Conservation (phyloP, 257 asterid genomes). For the Cynanchum wilfordii region DNA sequence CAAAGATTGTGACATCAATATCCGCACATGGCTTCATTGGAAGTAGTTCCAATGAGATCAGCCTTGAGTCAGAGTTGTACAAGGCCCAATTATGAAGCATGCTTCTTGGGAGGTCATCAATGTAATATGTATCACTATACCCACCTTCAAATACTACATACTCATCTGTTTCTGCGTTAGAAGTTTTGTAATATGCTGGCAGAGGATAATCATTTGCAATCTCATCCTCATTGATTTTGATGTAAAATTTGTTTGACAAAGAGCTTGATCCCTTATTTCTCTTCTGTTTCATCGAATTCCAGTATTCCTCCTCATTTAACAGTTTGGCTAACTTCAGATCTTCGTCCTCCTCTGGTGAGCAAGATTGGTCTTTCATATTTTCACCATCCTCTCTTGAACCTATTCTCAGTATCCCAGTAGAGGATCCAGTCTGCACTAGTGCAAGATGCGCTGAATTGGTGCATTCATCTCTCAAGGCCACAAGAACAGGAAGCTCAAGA, state of each 20-base stretch:
- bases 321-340: constrained; percentile 71
- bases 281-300: constrained; percentile 78
- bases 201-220: constrained; percentile 90
- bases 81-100: constrained; percentile 92
- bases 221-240: constrained; percentile 95
- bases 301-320: constrained; percentile 72
- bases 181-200: constrained; percentile 80
- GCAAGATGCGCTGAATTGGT: constrained; percentile 31
- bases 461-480: constrained; percentile 61
- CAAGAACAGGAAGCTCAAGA: constrained; percentile 54
- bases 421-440: constrained; percentile 31
- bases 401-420: constrained; percentile 48
- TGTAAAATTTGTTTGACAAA: constrained; percentile 57
- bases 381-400: constrained; percentile 36
- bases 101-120: constrained; percentile 70
- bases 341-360: constrained; percentile 48
- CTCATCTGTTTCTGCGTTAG: constrained; percentile 75
- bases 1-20: constrained; percentile 79
- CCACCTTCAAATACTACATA: constrained; percentile 73
- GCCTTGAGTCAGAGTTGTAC: constrained; percentile 86
- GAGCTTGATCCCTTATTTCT: constrained; percentile 46
- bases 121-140: constrained; percentile 32
- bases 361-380: constrained; percentile 27
- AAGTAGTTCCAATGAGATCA: constrained; percentile 85
- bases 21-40: constrained; percentile 91